phyloP scores from a whole-genome alignment of 495 filamentous ascomycete genomes.

The Hyaloscypha finlandica region DNA sequence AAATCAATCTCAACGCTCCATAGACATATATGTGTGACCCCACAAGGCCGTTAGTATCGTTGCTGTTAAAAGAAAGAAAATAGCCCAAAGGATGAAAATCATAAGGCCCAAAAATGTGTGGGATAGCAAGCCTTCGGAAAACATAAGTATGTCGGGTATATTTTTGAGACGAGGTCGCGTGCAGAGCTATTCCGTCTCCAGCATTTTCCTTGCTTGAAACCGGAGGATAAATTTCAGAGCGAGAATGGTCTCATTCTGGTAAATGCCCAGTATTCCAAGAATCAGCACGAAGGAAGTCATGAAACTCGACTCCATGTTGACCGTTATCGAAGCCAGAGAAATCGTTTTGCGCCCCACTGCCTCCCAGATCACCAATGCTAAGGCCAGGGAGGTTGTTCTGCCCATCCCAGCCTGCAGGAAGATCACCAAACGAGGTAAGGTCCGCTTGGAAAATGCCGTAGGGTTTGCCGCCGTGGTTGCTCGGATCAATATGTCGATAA shows the following conservation, averaged over 20 bases:
- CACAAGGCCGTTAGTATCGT: too few relatives aligned
- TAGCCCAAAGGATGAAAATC: too few relatives aligned
- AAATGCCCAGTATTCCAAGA: neutral
- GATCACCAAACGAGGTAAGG: neutral
- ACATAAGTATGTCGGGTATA: too few relatives aligned
- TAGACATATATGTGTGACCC: too few relatives aligned
- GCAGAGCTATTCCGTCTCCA: neutral
- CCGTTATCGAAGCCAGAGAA: neutral
- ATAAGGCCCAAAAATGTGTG: too few relatives aligned
- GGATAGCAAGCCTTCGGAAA: too few relatives aligned
- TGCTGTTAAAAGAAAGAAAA: too few relatives aligned
- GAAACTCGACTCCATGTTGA: neutral
- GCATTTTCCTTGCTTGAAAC: neutral
- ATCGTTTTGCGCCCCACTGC: neutral
- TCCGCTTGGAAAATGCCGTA: neutral
- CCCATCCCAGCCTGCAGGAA: neutral
- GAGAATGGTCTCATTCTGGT: neutral
- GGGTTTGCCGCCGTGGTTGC: neutral
- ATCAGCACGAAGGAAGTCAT: neutral
- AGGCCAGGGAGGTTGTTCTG: neutral
- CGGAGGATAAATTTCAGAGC: neutral
- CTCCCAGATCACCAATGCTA: neutral
- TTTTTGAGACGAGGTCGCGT: too few relatives aligned
- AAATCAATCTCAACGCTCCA: too few relatives aligned
- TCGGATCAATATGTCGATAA: neutral